Evolutionary conservation across 352 stramenopile genomes (phyloP).

Genomic region (Globisporangium splendens): DNA sequence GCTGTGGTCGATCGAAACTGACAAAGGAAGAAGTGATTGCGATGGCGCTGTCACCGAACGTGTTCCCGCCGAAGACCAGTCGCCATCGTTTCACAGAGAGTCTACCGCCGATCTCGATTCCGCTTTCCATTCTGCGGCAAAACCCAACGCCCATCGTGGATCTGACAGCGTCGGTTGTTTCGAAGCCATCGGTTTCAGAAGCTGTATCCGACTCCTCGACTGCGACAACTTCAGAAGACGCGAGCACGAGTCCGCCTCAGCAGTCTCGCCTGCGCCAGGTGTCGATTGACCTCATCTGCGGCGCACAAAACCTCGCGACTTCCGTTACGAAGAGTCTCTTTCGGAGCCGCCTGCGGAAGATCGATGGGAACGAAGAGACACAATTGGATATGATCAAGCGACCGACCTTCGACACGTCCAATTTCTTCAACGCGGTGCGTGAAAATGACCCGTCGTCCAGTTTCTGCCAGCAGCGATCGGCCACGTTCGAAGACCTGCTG

Average conservation of each 20-base stretch:
- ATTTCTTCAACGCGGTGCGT: slow-evolving; percentile 81
- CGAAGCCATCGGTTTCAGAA: slow-evolving; percentile 13
- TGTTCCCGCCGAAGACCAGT: slow-evolving; percentile 85
- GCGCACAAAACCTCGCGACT: slow-evolving; percentile 67
- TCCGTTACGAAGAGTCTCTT: slow-evolving; percentile 74
- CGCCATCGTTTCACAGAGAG: slow-evolving; percentile 80
- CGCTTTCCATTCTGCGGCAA: slow-evolving; percentile 64
- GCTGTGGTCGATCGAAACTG: slow-evolving; percentile 56
- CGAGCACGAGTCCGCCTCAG: neutral
- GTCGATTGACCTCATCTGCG: slow-evolving; percentile 72
- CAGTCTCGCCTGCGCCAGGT: slow-evolving; percentile 54
- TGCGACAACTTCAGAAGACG: slow-evolving; percentile 9
- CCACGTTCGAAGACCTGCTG: slow-evolving; percentile 79
- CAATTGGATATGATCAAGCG: slow-evolving; percentile 75
- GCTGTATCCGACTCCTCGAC: neutral
- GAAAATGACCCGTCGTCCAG: slow-evolving; percentile 80
- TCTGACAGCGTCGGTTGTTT: slow-evolving; percentile 17
- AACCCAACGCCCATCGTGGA: slow-evolving; percentile 50
- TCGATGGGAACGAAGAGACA: slow-evolving; percentile 44
- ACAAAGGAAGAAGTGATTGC: slow-evolving; percentile 82
- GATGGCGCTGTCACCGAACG: slow-evolving; percentile 75
- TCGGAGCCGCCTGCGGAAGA: slow-evolving; percentile 58
- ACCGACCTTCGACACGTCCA: slow-evolving; percentile 49
- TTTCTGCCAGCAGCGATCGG: slow-evolving; percentile 69
- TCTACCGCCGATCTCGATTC: slow-evolving; percentile 79